Base-by-base conservation (phyloP, 306 rosid species). In the Dalbergia cultrata region DNA sequence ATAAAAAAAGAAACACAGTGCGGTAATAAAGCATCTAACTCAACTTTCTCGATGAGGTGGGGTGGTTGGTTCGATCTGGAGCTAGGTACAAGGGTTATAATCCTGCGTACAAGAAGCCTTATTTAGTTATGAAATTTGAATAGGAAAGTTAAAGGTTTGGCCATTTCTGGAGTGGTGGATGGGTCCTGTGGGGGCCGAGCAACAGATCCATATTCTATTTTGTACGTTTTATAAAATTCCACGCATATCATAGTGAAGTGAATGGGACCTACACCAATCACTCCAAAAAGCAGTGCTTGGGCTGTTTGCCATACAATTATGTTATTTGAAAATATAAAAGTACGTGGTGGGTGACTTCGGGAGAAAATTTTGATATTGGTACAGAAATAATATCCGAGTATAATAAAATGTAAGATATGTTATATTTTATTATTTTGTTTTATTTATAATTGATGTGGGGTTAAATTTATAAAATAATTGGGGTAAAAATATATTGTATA, bases 241-340 rank as follows among this genome's bases (percentile, higher is more conserved):
- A 58, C 0, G 1, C 13, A 44, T 44, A 47, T 16, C 35, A 16
- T 14, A 4, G 37, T 79, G 81, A 68, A 79, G 60, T 31, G 72
- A 69, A 71, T 0, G 69, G 79, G 70, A 56, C 73, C 76, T 68
- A 78, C 70, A 65, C 56, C n/a, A 79, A 74, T 84, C 75, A 67
- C 87, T 79, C 73, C 81, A 61, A 68, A 83, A 79, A 77, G 70
- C 65, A 50, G 78, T 79, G 74, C 54, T 75, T 61, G 62, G 81
- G 74, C 61, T 7, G 21, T 68, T 68, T 74, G 4, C 43, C 31
- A 14, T 26, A 0, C 35, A 26, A 26, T 26, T 26, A 26, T 26
- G 31, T 1, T 26, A 26, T 26, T 26, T 1, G 3, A 26, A 26
- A 26, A 26, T 26, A 26, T 26, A 26, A 26, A 26, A 26, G 31